Percentiles rank a stretch among this genome's conserved stretches.
These are phyloP conservation scores for Lotus japonicus DNA, from an alignment of 306 rosid genomes.

Conservation along the genomic window DNA sequence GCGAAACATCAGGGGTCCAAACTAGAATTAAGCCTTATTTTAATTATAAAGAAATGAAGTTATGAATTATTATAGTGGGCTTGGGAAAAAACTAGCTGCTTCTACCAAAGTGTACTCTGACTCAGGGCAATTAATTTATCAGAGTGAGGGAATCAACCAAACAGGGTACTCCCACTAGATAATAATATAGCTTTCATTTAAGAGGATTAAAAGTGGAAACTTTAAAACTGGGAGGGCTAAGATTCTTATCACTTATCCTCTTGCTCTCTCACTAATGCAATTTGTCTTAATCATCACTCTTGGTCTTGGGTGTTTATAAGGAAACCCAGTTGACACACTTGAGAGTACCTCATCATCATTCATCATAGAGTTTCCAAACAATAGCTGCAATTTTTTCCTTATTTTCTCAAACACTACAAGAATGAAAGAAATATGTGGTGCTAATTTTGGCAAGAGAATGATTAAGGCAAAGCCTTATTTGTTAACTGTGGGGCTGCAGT, in stretches of 20 bases:
- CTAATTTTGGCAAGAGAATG: background rate
- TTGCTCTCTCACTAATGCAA: background rate
- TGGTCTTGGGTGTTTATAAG: constrained; percentile 22
- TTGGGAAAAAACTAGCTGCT: background rate
- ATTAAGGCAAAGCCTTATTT: constrained; percentile 51
- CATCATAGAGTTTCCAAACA: background rate
- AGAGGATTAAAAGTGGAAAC: constrained; percentile 15
- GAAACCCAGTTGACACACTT: background rate
- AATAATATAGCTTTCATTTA: constrained; percentile 9
- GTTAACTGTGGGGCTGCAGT: constrained; percentile 49
- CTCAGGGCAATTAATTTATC: constrained; percentile 11
- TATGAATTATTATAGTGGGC: background rate
- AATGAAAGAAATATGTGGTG: constrained; percentile 5
- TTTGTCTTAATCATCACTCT: constrained; percentile 18
- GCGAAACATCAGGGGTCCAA: no score
- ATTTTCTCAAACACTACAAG: background rate
- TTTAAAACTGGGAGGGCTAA: constrained; percentile 1
- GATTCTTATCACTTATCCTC: background rate
- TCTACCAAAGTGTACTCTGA: constrained; percentile 27
- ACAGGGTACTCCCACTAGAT: constrained; percentile 6
- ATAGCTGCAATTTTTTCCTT: background rate
- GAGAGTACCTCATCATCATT: background rate
- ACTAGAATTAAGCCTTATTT: no score
- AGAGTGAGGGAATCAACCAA: constrained; percentile 13
- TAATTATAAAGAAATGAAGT: background rate